phyloP scores from a whole-genome alignment of 2,329 filamentous ascomycete genomes.

The Alternaria arborescens region DNA sequence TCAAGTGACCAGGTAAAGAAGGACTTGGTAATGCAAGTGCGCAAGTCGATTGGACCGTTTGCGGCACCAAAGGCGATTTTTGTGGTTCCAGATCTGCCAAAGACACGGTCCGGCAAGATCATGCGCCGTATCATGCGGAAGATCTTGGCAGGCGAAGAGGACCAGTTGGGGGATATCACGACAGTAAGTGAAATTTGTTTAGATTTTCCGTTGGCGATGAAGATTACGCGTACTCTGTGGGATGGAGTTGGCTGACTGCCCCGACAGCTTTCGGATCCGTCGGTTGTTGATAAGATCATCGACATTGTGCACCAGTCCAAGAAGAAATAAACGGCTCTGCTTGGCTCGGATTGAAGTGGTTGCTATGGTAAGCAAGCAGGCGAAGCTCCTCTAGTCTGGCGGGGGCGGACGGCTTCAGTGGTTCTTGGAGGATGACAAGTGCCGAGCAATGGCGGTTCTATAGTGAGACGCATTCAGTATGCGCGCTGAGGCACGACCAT shows the following conservation, averaged over 20 bases:
- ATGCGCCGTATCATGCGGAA: constrained; percentile 97
- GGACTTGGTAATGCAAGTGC: constrained; percentile 91
- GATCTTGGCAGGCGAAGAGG: constrained; percentile 96
- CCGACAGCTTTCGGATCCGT: constrained; percentile 82
- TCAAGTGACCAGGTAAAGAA: constrained; percentile 83
- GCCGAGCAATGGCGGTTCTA: constrained; percentile 13
- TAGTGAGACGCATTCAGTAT: constrained; percentile 18
- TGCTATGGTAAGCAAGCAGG: constrained; percentile 5
- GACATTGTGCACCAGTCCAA: constrained; percentile 72
- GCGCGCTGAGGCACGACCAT: constrained; percentile 12
- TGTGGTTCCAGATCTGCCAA: constrained; percentile 91
- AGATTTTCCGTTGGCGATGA: constrained; percentile 18
- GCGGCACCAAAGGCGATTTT: constrained; percentile 94
- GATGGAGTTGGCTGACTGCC: constrained; percentile 38
- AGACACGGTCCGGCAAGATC: constrained; percentile 98
- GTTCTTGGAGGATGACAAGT: constrained; percentile 7
- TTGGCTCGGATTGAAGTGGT: constrained; percentile 19
- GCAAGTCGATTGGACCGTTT: constrained; percentile 97
- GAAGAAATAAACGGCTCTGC: constrained; percentile 50
- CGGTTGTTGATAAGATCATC: constrained; percentile 90
- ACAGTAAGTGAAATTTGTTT: constrained; percentile 70
- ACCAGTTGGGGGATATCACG: constrained; percentile 90
- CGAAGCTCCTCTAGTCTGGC: background rate
- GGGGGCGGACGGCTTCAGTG: background rate
- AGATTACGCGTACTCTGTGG: constrained; percentile 42